These are phyloP conservation scores for Saccharomyces cerevisiae DNA, from an alignment of 805 yeast genomes.

Conservation along the genomic window DNA sequence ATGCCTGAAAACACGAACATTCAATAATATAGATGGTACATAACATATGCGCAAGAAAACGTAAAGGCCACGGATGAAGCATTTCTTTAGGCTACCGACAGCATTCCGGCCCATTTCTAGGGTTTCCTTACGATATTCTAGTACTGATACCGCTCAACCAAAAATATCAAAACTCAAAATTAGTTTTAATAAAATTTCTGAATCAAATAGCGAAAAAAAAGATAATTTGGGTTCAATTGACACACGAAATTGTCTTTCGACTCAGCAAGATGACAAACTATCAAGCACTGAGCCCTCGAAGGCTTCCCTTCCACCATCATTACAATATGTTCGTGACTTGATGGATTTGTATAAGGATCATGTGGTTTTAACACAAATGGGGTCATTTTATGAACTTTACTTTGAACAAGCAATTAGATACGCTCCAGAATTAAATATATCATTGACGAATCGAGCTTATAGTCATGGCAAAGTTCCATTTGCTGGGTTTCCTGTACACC, in stretches of 20 bases:
- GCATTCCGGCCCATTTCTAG: neutral
- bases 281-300: neutral
- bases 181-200: neutral
- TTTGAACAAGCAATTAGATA: constrained; percentile 76
- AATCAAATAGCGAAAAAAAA: neutral
- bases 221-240: neutral
- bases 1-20: neutral
- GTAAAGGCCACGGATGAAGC: neutral
- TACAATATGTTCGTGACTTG: constrained; percentile 31
- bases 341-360: constrained; percentile 43
- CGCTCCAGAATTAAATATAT: constrained; percentile 64
- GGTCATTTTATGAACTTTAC: constrained; percentile 80
- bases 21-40: neutral
- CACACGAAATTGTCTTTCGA: neutral
- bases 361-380: constrained; percentile 72
- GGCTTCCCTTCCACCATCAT: constrained; percentile 28
- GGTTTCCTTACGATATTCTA: neutral
- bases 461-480: constrained; percentile 49
- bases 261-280: neutral
- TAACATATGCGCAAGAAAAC: neutral
- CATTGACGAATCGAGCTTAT: constrained; percentile 51
- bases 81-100: neutral
- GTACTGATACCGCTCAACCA: neutral
- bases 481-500: constrained; percentile 84
- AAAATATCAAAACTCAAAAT: neutral